phyloP scores from a whole-genome alignment of 2,329 filamentous ascomycete genomes.

The Arthrobotrys conoides region DNA sequence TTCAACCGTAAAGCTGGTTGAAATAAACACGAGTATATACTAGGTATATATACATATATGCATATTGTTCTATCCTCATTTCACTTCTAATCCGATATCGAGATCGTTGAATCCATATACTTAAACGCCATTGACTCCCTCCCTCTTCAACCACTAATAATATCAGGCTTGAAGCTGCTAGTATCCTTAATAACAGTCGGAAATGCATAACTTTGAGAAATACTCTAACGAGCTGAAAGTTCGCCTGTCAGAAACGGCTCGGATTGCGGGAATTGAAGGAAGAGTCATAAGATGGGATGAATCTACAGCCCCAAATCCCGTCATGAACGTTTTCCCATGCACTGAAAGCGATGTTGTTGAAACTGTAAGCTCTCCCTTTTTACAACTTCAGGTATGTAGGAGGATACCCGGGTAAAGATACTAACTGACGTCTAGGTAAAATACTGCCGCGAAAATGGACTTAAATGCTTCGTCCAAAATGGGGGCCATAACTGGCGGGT shows the following conservation, averaged over 20 bases:
- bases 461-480: slow-evolving; percentile 48
- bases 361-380: slow-evolving; percentile 33
- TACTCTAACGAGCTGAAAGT: slow-evolving; percentile 29
- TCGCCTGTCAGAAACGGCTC: slow-evolving; percentile 29
- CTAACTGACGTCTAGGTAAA: slow-evolving; percentile 47
- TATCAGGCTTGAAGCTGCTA: too few relatives aligned
- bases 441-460: slow-evolving; percentile 40
- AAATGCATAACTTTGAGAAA: slow-evolving; percentile 33
- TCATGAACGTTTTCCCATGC: slow-evolving; percentile 29
- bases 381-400: background rate
- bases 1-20: too few relatives aligned
- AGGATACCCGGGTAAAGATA: background rate
- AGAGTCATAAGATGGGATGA: slow-evolving; percentile 42
- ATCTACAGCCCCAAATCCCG: slow-evolving; percentile 25
- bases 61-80: too few relatives aligned
- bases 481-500: slow-evolving; percentile 47
- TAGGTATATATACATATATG: too few relatives aligned
- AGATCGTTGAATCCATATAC: too few relatives aligned
- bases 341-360: slow-evolving; percentile 46
- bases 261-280: slow-evolving; percentile 33
- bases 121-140: too few relatives aligned
- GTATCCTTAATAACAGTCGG: background rate
- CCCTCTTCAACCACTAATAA: background rate
- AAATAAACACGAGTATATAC: too few relatives aligned
- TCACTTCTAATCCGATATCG: too few relatives aligned